Evolutionary conservation across 2,329 filamentous ascomycete species (phyloP).

Genomic region (Exophiala bonariae): DNA sequence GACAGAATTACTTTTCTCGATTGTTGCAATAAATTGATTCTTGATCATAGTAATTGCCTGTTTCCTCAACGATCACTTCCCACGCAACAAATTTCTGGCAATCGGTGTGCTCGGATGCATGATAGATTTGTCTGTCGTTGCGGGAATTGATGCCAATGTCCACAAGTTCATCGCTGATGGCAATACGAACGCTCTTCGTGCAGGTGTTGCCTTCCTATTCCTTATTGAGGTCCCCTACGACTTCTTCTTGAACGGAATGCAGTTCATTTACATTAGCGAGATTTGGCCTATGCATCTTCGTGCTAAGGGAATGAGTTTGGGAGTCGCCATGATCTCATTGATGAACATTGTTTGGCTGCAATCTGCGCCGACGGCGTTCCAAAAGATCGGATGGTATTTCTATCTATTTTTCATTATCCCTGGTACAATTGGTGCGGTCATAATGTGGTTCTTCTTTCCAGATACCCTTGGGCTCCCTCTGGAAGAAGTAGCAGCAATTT

Average conservation of each 20-base stretch:
- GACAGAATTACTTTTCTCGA: too few species aligned
- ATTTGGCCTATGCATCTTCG: constrained; percentile 47
- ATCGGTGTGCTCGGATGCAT: constrained; percentile 42
- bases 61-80: constrained; percentile 22
- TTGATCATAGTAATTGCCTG: too few species aligned
- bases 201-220: constrained; percentile 43
- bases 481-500: constrained; percentile 33
- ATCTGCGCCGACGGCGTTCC: constrained; percentile 33
- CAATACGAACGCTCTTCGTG: constrained; percentile 34
- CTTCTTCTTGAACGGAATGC: constrained; percentile 47
- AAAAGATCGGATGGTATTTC: constrained; percentile 36
- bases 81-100: constrained; percentile 20
- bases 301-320: constrained; percentile 30
- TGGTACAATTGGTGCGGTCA: constrained; percentile 18
- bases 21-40: too few species aligned
- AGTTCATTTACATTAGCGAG: constrained; percentile 49
- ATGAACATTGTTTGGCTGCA: constrained; percentile 40
- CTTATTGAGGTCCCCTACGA: constrained; percentile 43
- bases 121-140: constrained; percentile 40
- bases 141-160: constrained; percentile 39
- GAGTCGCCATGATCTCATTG: constrained; percentile 37
- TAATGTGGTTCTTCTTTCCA: constrained; percentile 31
- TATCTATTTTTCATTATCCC: constrained; percentile 41
- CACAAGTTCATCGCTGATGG: constrained; percentile 34
- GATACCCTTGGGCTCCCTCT: constrained; percentile 33